phyloP scores from a whole-genome alignment of 2,329 filamentous ascomycete genomes.

The Aspergillus nomiae region DNA sequence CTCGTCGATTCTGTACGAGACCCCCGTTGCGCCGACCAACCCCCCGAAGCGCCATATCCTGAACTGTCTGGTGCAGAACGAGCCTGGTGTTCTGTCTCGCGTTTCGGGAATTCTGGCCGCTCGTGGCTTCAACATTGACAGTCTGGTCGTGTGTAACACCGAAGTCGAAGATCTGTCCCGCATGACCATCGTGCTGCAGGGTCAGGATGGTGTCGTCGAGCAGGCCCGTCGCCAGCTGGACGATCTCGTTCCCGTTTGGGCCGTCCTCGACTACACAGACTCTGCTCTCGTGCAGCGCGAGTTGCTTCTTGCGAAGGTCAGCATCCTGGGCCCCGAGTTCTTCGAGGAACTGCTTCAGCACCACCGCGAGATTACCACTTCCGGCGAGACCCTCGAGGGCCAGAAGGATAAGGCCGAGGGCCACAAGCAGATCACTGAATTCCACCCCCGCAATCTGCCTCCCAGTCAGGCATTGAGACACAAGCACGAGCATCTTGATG shows the following conservation, averaged over 20 bases:
- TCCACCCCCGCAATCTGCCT: slow-evolving; percentile 85
- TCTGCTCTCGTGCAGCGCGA: slow-evolving; percentile 94
- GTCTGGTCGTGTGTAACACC: slow-evolving; percentile 94
- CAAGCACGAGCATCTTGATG: slow-evolving; percentile 96
- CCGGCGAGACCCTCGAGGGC: slow-evolving; percentile 42
- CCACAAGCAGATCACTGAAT: slow-evolving; percentile 56
- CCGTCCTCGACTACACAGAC: slow-evolving; percentile 92
- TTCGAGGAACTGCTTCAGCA: slow-evolving; percentile 96
- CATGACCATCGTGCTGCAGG: slow-evolving; percentile 97
- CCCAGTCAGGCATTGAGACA: slow-evolving; percentile 87
- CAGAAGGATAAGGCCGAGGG: slow-evolving; percentile 20
- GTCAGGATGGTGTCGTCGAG: slow-evolving; percentile 95
- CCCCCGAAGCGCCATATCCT: slow-evolving; percentile 94
- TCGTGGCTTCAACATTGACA: slow-evolving; percentile 98
- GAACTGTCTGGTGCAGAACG: slow-evolving; percentile 98
- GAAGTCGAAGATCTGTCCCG: slow-evolving; percentile 95
- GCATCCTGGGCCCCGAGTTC: slow-evolving; percentile 94
- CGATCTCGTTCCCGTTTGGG: slow-evolving; percentile 97
- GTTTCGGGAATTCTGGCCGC: slow-evolving; percentile 96
- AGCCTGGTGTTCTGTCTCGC: slow-evolving; percentile 93
- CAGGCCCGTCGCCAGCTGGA: slow-evolving; percentile 94
- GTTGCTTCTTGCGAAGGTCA: slow-evolving; percentile 91
- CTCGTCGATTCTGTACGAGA: slow-evolving; percentile 98
- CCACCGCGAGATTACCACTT: slow-evolving; percentile 82
- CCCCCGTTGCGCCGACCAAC: slow-evolving; percentile 76